Evolutionary conservation across 202 grass and related monocot genomes (phyloP).

Genomic region (Musa balbisiana): DNA sequence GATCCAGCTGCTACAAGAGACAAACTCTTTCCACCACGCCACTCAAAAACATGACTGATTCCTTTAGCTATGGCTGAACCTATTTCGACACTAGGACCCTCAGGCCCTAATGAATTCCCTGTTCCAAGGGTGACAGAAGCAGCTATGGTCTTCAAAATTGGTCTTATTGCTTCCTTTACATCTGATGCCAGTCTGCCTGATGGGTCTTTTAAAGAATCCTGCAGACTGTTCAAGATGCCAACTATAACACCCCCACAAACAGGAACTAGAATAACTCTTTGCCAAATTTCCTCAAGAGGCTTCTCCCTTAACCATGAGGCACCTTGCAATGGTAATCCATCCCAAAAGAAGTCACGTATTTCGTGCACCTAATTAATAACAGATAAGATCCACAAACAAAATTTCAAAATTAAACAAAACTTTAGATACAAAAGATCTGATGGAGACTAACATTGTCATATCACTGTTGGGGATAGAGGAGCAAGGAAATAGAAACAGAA

Average conservation of each 20-base stretch:
- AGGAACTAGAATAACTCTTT: constrained; percentile 71
- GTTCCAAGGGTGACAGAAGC: constrained; percentile 92
- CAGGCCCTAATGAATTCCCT: constrained; percentile 86
- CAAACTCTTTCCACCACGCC: constrained; percentile 50
- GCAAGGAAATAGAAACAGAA: no score
- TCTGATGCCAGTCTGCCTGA: constrained; percentile 30
- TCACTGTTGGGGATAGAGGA: no score
- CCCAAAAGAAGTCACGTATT: constrained; percentile 82
- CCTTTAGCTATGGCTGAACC: constrained; percentile 96
- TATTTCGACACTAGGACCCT: constrained; percentile 93
- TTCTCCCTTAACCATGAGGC: constrained; percentile 81
- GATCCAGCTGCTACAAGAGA: constrained; percentile 91
- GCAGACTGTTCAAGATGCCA: constrained; percentile 53
- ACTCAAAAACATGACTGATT: constrained; percentile 59
- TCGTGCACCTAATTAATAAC: constrained; percentile 56
- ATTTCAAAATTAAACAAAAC: not conserved
- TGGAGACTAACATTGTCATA: no score
- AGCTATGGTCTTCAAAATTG: constrained; percentile 65
- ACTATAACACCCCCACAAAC: constrained; percentile 67
- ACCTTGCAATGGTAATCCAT: constrained; percentile 53
- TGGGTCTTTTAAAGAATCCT: constrained; percentile 33
- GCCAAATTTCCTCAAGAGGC: constrained; percentile 63
- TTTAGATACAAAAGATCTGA: no score
- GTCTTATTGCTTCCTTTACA: constrained; percentile 40
- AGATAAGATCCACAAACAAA: not conserved